Base-by-base conservation (phyloP, 306 rosid species). In the Abrus precatorius region DNA sequence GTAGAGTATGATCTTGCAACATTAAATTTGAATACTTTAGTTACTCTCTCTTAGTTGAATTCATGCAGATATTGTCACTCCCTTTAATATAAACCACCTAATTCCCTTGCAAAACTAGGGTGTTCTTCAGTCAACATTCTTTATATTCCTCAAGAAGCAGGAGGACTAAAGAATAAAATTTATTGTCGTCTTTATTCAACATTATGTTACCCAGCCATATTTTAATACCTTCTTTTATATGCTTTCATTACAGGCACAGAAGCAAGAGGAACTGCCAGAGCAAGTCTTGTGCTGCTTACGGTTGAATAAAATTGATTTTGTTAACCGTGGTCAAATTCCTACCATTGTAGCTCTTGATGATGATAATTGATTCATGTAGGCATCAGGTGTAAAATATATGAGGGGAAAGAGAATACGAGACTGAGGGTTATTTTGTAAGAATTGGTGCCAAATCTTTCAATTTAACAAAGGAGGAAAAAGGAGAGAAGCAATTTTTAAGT, bases 191-290 rank as follows among this genome's bases (percentile, higher is more conserved):
- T 20, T 20, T 20, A 20, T 20, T 20, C 20, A 20, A 20, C 20
- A 20, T 20, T 20, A 20, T 20, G 20, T 20, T 20, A 20, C 20
- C 20, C 45, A 67, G 38, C 38, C 27, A 32, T 75, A 54, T 65
- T 70, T 55, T 36, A n/a, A 43, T 28, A 38, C 45, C 6, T 34
- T 3, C 9, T 60, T 53, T 44, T 49, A 12, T 62, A 33, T 77
- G 47, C 11, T 71, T 63, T 61, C 20, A 20, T 4, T 63, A 7
- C 86, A 95, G 97, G 97, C 99, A 83, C 97, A 93, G 83, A 95
- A 95, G 56, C 87, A 74, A 74, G 97, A 95, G 85, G 97, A 95
- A 83, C 75, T 95, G 75, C 99, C 99, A 0, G 99, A 95, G 79
- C 80, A 93, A 86, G 97, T 91, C 7, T 67, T 95, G 65, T 93